Evolutionary conservation across 2,329 filamentous ascomycete species (phyloP).

Genomic region (Aschersonia sp.): DNA sequence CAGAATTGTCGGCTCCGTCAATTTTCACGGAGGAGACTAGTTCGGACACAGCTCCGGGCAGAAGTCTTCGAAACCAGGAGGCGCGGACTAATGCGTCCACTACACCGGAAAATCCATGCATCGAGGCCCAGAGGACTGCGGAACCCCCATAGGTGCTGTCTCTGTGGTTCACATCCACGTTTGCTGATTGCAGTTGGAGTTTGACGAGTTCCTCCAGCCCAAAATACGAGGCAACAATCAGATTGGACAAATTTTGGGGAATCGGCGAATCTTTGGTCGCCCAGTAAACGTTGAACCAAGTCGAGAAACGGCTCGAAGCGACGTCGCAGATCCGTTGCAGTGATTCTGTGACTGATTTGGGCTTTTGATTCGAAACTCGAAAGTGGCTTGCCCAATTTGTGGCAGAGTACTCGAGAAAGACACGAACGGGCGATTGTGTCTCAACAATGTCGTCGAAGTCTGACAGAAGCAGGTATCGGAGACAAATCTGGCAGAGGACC

Average conservation of each 20-base stretch:
- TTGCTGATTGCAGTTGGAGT: not conserved
- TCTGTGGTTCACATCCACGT: not conserved
- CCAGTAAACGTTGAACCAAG: constrained; percentile 1
- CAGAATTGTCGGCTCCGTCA: not conserved
- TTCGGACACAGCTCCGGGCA: not conserved
- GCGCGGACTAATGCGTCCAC: not conserved
- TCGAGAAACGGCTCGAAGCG: not conserved
- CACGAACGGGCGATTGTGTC: not conserved
- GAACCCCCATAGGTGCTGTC: not conserved
- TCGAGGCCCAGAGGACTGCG: constrained; percentile 2
- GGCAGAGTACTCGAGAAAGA: constrained; percentile 6
- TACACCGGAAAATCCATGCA: not conserved
- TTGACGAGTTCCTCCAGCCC: not conserved
- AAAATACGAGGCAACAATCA: constrained; percentile 3
- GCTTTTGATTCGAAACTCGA: not conserved
- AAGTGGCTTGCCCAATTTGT: constrained; percentile 5
- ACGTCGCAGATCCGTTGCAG: not conserved
- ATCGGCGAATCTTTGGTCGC: not conserved
- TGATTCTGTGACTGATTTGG: not conserved
- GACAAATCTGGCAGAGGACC: constrained; percentile 7
- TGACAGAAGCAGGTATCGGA: constrained; percentile 1
- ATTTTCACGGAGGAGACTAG: not conserved
- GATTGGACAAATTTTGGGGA: not conserved
- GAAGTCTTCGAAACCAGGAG: not conserved
- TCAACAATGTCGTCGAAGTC: constrained; percentile 1